A percentile compares a stretch with the other conserved stretches of the same genome.
Evolutionary conservation across 202 grass and related monocot species (phyloP).

Genomic region (Schoenoplectus tabernaemontani): DNA sequence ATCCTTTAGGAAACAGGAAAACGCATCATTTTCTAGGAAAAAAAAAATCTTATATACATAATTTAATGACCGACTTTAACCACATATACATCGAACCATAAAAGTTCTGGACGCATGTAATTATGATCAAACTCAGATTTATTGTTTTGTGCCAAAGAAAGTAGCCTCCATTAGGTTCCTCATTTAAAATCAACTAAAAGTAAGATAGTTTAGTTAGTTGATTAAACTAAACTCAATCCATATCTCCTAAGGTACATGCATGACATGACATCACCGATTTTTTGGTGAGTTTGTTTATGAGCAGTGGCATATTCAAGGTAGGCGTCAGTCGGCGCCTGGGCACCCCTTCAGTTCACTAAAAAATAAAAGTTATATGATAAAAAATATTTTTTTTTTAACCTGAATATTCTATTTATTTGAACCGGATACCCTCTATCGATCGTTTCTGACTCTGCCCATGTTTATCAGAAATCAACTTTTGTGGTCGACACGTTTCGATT

Average conservation of each 20-base stretch:
- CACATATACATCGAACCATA: neutral
- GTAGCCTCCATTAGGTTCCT: neutral
- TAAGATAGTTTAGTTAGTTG: neutral
- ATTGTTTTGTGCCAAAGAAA: slow-evolving; percentile 16
- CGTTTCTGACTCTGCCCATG: no score
- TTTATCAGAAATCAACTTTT: neutral
- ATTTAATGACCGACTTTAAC: neutral
- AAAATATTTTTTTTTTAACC: no score
- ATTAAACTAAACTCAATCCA: slow-evolving; percentile 7
- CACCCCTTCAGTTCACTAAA: no score
- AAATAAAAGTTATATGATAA: no score
- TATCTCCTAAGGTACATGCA: slow-evolving; percentile 17
- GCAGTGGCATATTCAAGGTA: no score
- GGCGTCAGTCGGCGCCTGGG: no score
- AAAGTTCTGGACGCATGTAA: neutral
- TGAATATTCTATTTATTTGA: no score
- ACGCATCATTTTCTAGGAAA: neutral
- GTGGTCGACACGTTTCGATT: neutral
- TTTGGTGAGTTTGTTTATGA: neutral
- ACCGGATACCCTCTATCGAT: no score
- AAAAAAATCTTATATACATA: neutral
- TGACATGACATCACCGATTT: slow-evolving; percentile 17
- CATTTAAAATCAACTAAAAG: neutral
- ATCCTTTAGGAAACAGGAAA: slow-evolving; percentile 16
- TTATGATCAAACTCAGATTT: neutral